Conservation (phyloP, 2,329 filamentous ascomycete genomes). For the Hypocreales sp. region DNA sequence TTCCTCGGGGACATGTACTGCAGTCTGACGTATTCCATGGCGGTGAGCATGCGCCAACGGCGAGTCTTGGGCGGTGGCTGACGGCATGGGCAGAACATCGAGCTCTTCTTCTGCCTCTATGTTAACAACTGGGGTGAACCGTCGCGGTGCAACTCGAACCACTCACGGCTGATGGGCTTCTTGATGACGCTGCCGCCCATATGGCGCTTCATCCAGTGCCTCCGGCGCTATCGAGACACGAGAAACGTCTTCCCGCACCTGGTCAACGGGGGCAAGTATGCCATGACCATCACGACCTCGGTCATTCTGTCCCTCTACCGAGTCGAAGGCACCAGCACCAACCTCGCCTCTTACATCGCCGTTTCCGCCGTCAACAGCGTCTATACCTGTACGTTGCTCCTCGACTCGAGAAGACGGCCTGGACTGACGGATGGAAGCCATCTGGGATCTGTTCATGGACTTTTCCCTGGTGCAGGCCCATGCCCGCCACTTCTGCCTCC, state of each 20-base stretch:
- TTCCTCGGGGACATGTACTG: slow-evolving; percentile 97
- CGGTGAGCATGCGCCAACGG: no score
- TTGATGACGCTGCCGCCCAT: slow-evolving; percentile 70
- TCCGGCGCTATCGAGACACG: slow-evolving; percentile 80
- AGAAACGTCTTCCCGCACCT: slow-evolving; percentile 81
- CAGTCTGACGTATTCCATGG: slow-evolving; percentile 79
- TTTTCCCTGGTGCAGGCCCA: slow-evolving; percentile 78
- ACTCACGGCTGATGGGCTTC: slow-evolving; percentile 76
- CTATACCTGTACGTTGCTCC: slow-evolving; percentile 52
- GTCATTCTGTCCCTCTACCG: slow-evolving; percentile 72
- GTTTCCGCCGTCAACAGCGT: slow-evolving; percentile 71
- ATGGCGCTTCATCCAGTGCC: slow-evolving; percentile 81
- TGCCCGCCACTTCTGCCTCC: slow-evolving; percentile 50
- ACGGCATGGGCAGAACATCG: slow-evolving; percentile 51
- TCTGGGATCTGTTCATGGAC: slow-evolving; percentile 96
- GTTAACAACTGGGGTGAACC: slow-evolving; percentile 62
- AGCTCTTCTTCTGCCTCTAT: slow-evolving; percentile 90
- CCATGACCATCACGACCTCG: slow-evolving; percentile 67
- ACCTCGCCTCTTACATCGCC: slow-evolving; percentile 59
- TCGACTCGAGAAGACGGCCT: neutral
- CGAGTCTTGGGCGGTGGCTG: no score
- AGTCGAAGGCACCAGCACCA: slow-evolving; percentile 40
- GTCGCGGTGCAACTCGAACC: slow-evolving; percentile 64
- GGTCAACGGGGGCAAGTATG: slow-evolving; percentile 84
- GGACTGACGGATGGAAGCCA: slow-evolving; percentile 24